Evolutionary conservation across 179 eudicot species (phyloP).

Genomic region (Heliamphora pulchella): DNA sequence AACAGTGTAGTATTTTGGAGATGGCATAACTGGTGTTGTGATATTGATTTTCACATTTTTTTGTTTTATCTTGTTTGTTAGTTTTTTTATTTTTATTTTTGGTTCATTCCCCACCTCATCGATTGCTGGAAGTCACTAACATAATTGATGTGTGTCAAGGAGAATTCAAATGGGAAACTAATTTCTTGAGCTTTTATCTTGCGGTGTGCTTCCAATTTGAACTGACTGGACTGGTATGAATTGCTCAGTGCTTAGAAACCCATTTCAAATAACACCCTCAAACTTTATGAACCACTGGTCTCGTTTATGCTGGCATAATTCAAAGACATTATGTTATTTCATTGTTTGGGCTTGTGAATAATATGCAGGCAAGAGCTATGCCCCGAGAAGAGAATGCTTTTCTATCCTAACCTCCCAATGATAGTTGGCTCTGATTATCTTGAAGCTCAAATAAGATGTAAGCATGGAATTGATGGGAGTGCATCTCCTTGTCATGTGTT

Average conservation of each 20-base stretch:
- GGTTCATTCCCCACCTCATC: too few relatives aligned
- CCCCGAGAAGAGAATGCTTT: conserved; percentile 75
- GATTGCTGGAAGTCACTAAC: too few relatives aligned
- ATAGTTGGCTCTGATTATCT: conserved; percentile 66
- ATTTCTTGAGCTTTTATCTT: too few relatives aligned
- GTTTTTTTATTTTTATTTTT: too few relatives aligned
- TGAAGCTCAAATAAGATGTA: conserved; percentile 51
- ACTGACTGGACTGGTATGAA: neutral
- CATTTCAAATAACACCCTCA: neutral
- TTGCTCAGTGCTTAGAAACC: neutral
- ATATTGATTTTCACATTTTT: too few relatives aligned
- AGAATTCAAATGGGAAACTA: too few relatives aligned
- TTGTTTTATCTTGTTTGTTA: too few relatives aligned
- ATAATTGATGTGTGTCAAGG: too few relatives aligned
- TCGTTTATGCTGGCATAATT: neutral
- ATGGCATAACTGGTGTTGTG: too few relatives aligned
- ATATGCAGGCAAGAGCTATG: conserved; percentile 55
- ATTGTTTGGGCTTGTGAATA: neutral
- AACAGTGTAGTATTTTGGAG: too few relatives aligned
- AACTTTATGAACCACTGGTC: neutral
- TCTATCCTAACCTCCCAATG: conserved; percentile 67
- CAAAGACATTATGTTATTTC: neutral
- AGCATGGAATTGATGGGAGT: conserved; percentile 42
- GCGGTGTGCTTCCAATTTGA: neutral
- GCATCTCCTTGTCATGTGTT: conserved; percentile 58